phyloP scores from a whole-genome alignment of 768 basidiomycete species.

The Xerocomellus amylosporus region DNA sequence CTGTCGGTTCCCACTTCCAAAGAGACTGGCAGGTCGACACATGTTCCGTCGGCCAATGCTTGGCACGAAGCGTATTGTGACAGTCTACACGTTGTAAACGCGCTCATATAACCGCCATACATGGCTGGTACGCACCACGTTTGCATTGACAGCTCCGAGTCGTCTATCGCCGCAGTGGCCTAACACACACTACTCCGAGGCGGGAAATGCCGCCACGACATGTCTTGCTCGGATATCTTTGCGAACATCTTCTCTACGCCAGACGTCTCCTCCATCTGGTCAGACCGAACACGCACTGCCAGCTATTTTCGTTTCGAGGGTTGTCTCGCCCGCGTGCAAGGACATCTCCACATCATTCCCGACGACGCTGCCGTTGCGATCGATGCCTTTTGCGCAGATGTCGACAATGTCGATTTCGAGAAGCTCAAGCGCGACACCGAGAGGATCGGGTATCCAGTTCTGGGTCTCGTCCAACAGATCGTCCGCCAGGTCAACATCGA shows the following conservation, averaged over 20 bases:
- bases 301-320: conserved; percentile 33
- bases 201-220: background rate
- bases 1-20: no score
- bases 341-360: conserved; percentile 39
- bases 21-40: no score
- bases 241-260: conserved; percentile 41
- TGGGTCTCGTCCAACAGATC: conserved; percentile 44
- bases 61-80: no score
- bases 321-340: conserved; percentile 38
- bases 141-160: no score
- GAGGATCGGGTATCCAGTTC: conserved; percentile 44
- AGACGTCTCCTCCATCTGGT: conserved; percentile 40
- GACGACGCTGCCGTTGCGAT: conserved; percentile 37
- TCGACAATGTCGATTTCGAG: conserved; percentile 39
- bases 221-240: conserved; percentile 29
- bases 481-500: conserved; percentile 37
- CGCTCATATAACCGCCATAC: no score
- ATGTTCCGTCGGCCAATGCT: no score
- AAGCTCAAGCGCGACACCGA: conserved; percentile 39
- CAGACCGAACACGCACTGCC: conserved; percentile 29
- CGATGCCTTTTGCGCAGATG: conserved; percentile 31
- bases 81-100: no score
- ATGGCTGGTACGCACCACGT: no score
- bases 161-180: no score
- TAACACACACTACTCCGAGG: no score